Base-by-base conservation (phyloP, 495 filamentous ascomycete species). In the Amphirosellinia nigrospora region DNA sequence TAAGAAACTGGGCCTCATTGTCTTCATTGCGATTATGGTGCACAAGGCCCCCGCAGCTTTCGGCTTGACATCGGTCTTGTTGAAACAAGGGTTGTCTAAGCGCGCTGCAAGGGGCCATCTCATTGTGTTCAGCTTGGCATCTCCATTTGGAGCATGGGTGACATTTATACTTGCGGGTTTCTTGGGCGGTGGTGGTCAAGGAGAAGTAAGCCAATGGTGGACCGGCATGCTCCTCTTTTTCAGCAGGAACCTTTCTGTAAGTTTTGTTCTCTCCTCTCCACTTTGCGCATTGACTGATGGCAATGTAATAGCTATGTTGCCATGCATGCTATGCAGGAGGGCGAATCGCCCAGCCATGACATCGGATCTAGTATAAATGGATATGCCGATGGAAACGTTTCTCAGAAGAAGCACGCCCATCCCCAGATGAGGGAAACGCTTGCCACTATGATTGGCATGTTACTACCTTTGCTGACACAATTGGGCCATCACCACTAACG, bases 41-140 rank as follows among this genome's bases (percentile, higher is more conserved):
- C 96, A 99, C 75, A 99, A 99, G 80, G 95, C 94, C 0, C 96
- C 96, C 0, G 96, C 96, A 0, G 96, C 96, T 0, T 99, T 99
- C 79, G 96, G 96, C 3, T 82, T 99, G 23, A 97, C 94, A 0
- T 92, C 93, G 13, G 88, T 98, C 7, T 80, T 99, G 52, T 80
- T 99, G 36, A 94, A 94, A 78, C 93, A 97, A 72, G 94, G 94
- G 0, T 82, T 97, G 9, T 91, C 90, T 10, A 98, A 95, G 80
- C 89, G 94, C 48, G 90, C 90, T 19, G 93, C 94, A 4, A 85
- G 96, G 62, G 89, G 90, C 2, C 96, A 98, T 79, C 80, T 99
- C 45, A 85, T 97, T 59, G 84, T 98, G 19, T 99, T 99, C 80
- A 96, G 93, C 73, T 82, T 97, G 61, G 94, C 96, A 0, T 94